Conservation (phyloP, 2,329 filamentous ascomycete genomes). For the Periglandula ipomoeae region DNA sequence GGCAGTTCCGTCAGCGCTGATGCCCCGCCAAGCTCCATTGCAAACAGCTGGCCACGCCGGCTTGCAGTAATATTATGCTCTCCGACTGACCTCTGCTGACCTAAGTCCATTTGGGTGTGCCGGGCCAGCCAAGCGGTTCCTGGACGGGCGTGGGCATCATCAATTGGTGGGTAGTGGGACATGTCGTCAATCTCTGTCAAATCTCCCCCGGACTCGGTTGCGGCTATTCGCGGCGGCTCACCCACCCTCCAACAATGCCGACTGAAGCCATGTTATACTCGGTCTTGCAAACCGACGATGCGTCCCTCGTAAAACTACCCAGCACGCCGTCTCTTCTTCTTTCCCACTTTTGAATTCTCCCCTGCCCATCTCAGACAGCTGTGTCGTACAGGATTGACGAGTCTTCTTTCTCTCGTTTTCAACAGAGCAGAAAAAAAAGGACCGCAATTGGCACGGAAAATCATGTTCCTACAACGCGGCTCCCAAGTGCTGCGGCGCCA, state of each 20-base stretch:
- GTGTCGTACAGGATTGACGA: no score
- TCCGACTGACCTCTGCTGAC: no score
- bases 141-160: no score
- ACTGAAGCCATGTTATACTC: slow-evolving; percentile 19
- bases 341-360: background rate
- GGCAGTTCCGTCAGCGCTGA: no score
- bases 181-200: no score
- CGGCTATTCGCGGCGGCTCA: slow-evolving; percentile 28
- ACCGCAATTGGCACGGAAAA: slow-evolving; percentile 6
- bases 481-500: slow-evolving; percentile 41
- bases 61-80: no score
- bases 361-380: slow-evolving; percentile 1
- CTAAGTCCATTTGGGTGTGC: no score
- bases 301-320: background rate
- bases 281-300: background rate
- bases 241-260: slow-evolving; percentile 24
- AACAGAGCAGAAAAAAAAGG: background rate
- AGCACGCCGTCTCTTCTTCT: background rate
- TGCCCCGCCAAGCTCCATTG: no score
- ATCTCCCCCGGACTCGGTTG: slow-evolving; percentile 11
- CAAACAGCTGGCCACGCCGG: no score
- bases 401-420: background rate
- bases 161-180: no score
- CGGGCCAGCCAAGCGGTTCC: no score
- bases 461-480: slow-evolving; percentile 47